phyloP scores from a whole-genome alignment of 768 basidiomycete genomes.

The Suillus alpinus region DNA sequence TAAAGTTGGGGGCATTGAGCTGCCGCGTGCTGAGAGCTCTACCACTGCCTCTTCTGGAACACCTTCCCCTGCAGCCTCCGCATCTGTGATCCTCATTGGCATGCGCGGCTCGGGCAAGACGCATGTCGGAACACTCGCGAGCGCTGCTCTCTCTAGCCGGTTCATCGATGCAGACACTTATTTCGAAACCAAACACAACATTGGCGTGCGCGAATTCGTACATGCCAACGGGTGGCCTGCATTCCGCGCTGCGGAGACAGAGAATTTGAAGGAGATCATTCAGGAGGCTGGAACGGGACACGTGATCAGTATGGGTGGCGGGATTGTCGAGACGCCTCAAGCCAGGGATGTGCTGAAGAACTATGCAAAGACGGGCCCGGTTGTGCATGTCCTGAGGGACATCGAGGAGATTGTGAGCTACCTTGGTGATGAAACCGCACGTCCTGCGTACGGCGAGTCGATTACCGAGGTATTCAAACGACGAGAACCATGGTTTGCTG shows the following conservation, averaged over 20 bases:
- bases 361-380: slow-evolving; percentile 57
- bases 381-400: slow-evolving; percentile 83
- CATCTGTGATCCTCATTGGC: slow-evolving; percentile 79
- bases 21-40: slow-evolving; percentile 37
- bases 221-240: slow-evolving; percentile 81
- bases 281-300: slow-evolving; percentile 51
- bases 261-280: slow-evolving; percentile 67
- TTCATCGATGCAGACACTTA: slow-evolving; percentile 83
- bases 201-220: slow-evolving; percentile 74
- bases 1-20: slow-evolving; percentile 80
- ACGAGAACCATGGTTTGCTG: slow-evolving; percentile 82
- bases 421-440: slow-evolving; percentile 66
- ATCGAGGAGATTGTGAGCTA: slow-evolving; percentile 80
- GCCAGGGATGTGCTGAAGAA: slow-evolving; percentile 70
- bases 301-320: slow-evolving; percentile 90
- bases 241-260: slow-evolving; percentile 81
- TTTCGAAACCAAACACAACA: slow-evolving; percentile 64
- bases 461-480: slow-evolving; percentile 81
- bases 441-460: slow-evolving; percentile 89
- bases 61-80: slow-evolving; percentile 32
- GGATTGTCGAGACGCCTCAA: slow-evolving; percentile 82
- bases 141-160: slow-evolving; percentile 65
- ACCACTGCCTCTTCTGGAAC: slow-evolving; percentile 42
- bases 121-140: slow-evolving; percentile 78
- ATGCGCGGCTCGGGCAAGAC: slow-evolving; percentile 99